A percentile compares a stretch with the other conserved stretches of the same genome.
Conservation (phyloP, 2,329 filamentous ascomycete genomes). For the Volutella citrinella region DNA sequence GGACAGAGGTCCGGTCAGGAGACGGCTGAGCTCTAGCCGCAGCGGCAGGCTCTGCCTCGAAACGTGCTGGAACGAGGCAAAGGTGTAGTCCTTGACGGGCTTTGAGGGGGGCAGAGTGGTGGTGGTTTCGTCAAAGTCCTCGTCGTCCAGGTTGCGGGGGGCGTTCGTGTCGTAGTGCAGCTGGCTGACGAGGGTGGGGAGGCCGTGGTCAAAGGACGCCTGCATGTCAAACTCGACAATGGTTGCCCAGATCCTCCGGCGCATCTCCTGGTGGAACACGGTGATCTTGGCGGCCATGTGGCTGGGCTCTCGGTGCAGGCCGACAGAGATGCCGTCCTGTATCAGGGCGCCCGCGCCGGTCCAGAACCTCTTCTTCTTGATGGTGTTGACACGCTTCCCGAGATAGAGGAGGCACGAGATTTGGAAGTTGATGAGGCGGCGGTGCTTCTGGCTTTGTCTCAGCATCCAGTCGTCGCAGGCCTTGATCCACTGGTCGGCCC, state of each 20-base stretch:
- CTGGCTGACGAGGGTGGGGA: constrained; percentile 56
- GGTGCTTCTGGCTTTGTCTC: constrained; percentile 59
- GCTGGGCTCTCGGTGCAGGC: constrained; percentile 57
- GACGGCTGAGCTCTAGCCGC: constrained; percentile 54
- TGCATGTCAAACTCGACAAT: constrained; percentile 62
- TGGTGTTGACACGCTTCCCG: constrained; percentile 58
- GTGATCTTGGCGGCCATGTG: constrained; percentile 53
- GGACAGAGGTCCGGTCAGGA: constrained; percentile 52
- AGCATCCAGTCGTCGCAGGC: constrained; percentile 53
- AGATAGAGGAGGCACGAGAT: constrained; percentile 58
- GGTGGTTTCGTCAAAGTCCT: constrained; percentile 54
- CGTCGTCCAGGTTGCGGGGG: constrained; percentile 56
- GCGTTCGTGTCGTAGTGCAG: constrained; percentile 54
- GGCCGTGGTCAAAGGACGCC: constrained; percentile 57
- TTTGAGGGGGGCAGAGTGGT: constrained; percentile 50
- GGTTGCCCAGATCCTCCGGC: constrained; percentile 58
- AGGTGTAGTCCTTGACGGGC: constrained; percentile 53
- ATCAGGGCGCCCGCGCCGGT: constrained; percentile 54
- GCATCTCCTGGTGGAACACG: constrained; percentile 61
- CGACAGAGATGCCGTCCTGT: constrained; percentile 56
- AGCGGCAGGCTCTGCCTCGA: constrained; percentile 54
- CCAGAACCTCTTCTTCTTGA: constrained; percentile 66
- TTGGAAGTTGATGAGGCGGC: constrained; percentile 59
- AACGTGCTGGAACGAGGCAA: constrained; percentile 56
- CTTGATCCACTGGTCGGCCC: constrained; percentile 54